Evolutionary conservation across 225 moss, liverwort and hornwort genomes (phyloP), one percentile per base, ranked within the genome.

Genomic region (Anthoceros angustus): DNA sequence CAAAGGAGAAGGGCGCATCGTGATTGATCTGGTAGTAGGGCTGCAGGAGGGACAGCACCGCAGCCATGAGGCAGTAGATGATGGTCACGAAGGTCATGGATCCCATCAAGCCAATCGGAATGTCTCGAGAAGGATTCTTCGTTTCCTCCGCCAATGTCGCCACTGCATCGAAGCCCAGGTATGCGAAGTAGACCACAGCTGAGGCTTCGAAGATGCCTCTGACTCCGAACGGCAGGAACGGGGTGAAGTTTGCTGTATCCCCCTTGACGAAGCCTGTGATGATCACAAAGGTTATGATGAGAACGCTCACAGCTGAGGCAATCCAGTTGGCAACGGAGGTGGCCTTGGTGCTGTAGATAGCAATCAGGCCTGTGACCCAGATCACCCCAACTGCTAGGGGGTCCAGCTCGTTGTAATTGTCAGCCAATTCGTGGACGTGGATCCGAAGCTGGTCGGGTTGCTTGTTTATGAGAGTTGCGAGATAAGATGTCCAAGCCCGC

Each of bases 31-130:
- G 24, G 2, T 63, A 25, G 49, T 55, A 84, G 0, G 89, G 87
- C 14, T 87, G 80, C 90, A 93, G 89, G 50, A 93, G 78, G 0
- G 69, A 46, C n/a, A 93, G 80, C 0, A 89, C 84, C 42, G 87
- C 71, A 6, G 93, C 87, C 93, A 93, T 93, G 67, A 93, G 71
- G 4, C 85, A 71, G 76, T 93, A 65, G 26, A 7, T 26, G 64
- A 65, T 18, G 18, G 8, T 65, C 26, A 7, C 25, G 8, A 65
- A 25, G n/a, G 64, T 40, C 64, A 65, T 65, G 25, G 64, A 65
- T 18, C 64, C 64, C 39, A 65, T 3, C 26, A 65, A 18, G 26
- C 64, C 64, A 40, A 65, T 65, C 25, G 64, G 64, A 40, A 40
- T 78, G 64, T 75, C 72, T 0, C 70, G 69, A 20, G 48, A 15